These are phyloP conservation scores for Avena sativa DNA, from an alignment of 176 grass and related monocot genomes.

Conservation along the genomic window DNA sequence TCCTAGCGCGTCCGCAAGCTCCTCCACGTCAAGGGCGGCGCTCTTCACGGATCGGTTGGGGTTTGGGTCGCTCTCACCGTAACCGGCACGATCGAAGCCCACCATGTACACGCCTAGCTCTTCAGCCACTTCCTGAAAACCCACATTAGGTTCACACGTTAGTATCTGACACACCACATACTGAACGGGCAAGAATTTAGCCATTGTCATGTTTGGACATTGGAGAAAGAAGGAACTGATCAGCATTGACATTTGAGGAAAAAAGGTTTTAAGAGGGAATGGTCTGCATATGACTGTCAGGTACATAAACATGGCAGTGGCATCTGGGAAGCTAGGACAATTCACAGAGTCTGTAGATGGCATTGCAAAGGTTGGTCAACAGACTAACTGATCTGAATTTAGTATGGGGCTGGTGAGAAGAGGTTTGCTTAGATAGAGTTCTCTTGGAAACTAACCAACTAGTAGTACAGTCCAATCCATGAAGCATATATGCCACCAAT, in stretches of 20 bases:
- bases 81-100: conserved; percentile 71
- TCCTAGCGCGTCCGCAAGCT: conserved; percentile 61
- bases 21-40: conserved; percentile 61
- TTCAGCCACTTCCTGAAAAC: conserved; percentile 64
- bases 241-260: neutral
- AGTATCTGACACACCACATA: neutral
- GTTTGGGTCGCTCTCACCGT: conserved; percentile 74
- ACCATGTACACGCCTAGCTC: conserved; percentile 80
- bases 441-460: neutral
- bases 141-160: neutral
- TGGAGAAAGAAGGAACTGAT: too few species aligned
- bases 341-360: neutral
- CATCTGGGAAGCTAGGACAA: neutral
- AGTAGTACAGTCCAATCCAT: neutral
- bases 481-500: neutral
- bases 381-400: neutral
- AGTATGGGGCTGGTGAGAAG: neutral
- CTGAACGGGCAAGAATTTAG: too few species aligned
- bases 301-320: neutral
- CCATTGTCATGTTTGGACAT: neutral
- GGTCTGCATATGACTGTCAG: neutral
- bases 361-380: neutral
- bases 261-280: neutral
- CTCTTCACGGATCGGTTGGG: conserved; percentile 64
- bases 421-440: neutral